A percentile compares a stretch with the other conserved stretches of the same genome.
Evolutionary conservation across 768 basidiomycete genomes (phyloP).

Genomic region (Lactifluus subvellereus): DNA sequence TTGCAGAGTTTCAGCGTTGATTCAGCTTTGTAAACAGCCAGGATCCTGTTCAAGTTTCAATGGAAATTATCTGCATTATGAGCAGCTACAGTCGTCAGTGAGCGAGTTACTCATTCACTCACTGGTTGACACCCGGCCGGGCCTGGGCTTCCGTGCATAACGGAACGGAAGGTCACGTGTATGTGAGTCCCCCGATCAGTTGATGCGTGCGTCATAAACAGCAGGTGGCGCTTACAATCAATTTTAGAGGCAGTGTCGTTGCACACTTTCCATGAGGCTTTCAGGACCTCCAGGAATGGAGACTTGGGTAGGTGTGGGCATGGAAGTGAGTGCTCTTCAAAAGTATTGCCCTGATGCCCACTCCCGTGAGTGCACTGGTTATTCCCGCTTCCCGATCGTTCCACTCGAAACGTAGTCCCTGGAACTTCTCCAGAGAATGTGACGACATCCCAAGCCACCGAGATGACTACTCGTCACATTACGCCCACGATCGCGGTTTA

Average conservation of each 20-base stretch:
- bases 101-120: background rate
- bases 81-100: background rate
- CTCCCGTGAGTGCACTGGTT: background rate
- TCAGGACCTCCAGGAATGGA: background rate
- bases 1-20: background rate
- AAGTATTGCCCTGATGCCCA: background rate
- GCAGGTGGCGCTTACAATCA: constrained; percentile 8
- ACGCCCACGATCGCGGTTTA: background rate
- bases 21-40: background rate
- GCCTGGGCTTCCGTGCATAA: no score
- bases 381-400: background rate
- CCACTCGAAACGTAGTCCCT: background rate
- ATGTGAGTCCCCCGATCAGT: background rate
- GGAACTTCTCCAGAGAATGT: background rate
- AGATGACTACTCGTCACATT: background rate
- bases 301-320: background rate
- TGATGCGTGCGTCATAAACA: background rate
- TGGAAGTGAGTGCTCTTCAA: background rate
- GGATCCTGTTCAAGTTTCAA: background rate
- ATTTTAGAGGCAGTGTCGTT: constrained; percentile 18
- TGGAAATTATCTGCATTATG: background rate
- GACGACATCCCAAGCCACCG: background rate
- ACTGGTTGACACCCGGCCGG: no score
- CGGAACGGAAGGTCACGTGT: constrained; percentile 7
- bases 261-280: constrained; percentile 23